Evolutionary conservation across 169 alveolate genomes (phyloP), one percentile per base, ranked within the genome.

Genomic region (Plasmodium vinckei): DNA sequence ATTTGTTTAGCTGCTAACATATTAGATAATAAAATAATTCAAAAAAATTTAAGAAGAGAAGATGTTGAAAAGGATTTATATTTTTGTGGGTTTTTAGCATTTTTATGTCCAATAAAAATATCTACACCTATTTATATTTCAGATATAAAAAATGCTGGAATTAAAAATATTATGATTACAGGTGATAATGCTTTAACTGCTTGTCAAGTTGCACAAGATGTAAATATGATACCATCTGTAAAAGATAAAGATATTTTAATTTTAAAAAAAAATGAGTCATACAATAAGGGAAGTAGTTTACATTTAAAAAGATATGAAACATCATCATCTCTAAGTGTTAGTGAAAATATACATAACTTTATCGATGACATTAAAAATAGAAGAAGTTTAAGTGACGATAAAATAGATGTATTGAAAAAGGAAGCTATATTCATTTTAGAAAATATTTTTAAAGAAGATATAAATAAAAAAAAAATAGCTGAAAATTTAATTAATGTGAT

Each of bases 141-240:
- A 57, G 95, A 95, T 73, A 90, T 97, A 51, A 94, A 95, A 60
- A 51, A 91, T 21, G 94, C 98, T 6, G 96, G 97, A 54, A 97
- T 96, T 72, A 87, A 94, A 53, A 94, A 96, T 27, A 93, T 97
- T 64, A 98, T 99, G 97, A 97, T 99, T 59, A 98, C 99, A 5
- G 99, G 99, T 51, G 99, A 99, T 94, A 98, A 98, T 92, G 95
- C 98, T n/a, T 92, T 97, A 56, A 98, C 99, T 7, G 99, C 99
- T 1, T 97, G 98, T 47, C 98, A 98, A 79, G 99, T 99, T 13
- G 98, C 99, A 6, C 94, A 90, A 56, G 97, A 96, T 33, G 94
- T 95, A 1, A 91, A 94, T 61, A 87, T 93, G 21, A 63, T 75
- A 12, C 84, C 89, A 9, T 7, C 63, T 9, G 84, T 84, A 23